These are phyloP conservation scores for Rhodotorula babjevae DNA, from an alignment of 768 basidiomycete species.

Conservation along the genomic window DNA sequence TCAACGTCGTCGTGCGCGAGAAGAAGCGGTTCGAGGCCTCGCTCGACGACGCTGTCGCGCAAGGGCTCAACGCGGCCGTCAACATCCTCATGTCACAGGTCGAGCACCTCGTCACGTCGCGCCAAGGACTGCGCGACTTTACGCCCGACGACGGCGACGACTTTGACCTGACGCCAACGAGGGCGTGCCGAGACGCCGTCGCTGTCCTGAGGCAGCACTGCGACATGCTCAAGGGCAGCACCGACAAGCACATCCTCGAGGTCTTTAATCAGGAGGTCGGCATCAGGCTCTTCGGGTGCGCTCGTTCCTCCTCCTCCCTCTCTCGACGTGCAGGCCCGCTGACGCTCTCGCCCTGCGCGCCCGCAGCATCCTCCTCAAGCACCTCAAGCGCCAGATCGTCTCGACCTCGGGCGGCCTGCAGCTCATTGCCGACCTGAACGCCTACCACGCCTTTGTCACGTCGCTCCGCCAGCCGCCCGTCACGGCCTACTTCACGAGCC, in stretches of 20 bases:
- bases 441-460: conserved; percentile 81
- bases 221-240: conserved; percentile 82
- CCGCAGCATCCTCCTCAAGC: conserved; percentile 82
- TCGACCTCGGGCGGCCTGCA: conserved; percentile 90
- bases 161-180: conserved; percentile 76
- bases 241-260: conserved; percentile 91
- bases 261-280: conserved; percentile 98
- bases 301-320: conserved; percentile 20
- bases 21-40: conserved; percentile 93
- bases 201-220: conserved; percentile 85
- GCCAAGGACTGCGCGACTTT: conserved; percentile 80
- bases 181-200: conserved; percentile 84
- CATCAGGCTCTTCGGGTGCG: conserved; percentile 74
- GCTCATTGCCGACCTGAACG: conserved; percentile 91
- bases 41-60: conserved; percentile 88
- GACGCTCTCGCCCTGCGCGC: not conserved
- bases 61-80: conserved; percentile 88
- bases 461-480: conserved; percentile 81
- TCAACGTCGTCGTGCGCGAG: conserved; percentile 87
- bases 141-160: conserved; percentile 70
- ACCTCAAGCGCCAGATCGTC: conserved; percentile 94
- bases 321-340: not conserved
- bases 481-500: conserved; percentile 79
- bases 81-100: conserved; percentile 59
- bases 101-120: conserved; percentile 80